These are phyloP conservation scores for Lactarius psammicola DNA, from an alignment of 768 basidiomycete genomes.

Conservation along the genomic window DNA sequence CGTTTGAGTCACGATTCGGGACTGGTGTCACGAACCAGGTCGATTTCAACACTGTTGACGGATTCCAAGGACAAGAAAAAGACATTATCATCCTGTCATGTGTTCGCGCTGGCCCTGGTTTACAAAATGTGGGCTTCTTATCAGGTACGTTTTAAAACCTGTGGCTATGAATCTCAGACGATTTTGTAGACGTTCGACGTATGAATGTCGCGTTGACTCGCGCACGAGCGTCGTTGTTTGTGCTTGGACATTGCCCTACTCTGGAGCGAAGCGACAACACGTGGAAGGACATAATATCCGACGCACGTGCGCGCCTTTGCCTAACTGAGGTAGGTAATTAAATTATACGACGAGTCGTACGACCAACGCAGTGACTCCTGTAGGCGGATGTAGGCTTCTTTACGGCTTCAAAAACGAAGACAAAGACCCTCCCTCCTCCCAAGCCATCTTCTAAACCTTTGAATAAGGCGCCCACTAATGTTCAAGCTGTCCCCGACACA, in stretches of 20 bases:
- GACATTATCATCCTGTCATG: constrained; percentile 97
- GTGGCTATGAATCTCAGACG: constrained; percentile 2
- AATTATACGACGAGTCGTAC: constrained; percentile 28
- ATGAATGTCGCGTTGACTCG: constrained; percentile 99
- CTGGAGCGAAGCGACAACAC: constrained; percentile 79
- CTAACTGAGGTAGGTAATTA: constrained; percentile 59
- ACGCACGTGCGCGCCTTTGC: constrained; percentile 65
- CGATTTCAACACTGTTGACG: constrained; percentile 97
- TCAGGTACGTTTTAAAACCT: constrained; percentile 48
- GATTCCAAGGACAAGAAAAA: constrained; percentile 99
- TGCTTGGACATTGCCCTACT: constrained; percentile 88
- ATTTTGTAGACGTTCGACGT: constrained; percentile 62
- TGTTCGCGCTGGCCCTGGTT: constrained; percentile 87
- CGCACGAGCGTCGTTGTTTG: constrained; percentile 90
- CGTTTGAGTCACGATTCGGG: constrained; percentile 74
- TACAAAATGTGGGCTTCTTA: constrained; percentile 84
- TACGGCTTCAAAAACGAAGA: constrained; percentile 32
- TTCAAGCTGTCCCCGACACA: constrained; percentile 8
- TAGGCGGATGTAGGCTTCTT: constrained; percentile 44
- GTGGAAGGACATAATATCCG: constrained; percentile 75
- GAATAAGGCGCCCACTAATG: constrained; percentile 7
- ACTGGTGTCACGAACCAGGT: constrained; percentile 63
- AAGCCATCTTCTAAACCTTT: constrained; percentile 6
- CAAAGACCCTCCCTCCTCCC: neutral
- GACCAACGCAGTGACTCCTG: constrained; percentile 7